phyloP scores from a whole-genome alignment of 2,329 filamentous ascomycete genomes.

The Cladosporium sp. region DNA sequence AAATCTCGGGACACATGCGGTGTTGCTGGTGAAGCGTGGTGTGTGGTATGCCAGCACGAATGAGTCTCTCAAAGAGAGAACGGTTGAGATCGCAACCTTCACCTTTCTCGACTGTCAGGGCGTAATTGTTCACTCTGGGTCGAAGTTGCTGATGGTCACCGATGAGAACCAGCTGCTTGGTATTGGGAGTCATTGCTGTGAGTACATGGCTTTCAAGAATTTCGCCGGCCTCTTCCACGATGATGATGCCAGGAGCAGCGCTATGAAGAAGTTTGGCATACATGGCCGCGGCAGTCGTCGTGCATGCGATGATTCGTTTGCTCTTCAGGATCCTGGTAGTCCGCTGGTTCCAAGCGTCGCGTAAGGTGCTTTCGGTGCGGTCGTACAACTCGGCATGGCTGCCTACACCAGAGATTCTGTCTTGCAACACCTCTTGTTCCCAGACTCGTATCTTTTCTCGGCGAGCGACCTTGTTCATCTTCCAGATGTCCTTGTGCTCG shows the following conservation, averaged over 20 bases:
- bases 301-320: constrained; percentile 56
- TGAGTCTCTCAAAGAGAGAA: constrained; percentile 62
- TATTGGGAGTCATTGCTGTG: constrained; percentile 57
- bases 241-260: constrained; percentile 40
- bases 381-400: constrained; percentile 46
- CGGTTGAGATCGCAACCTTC: constrained; percentile 59
- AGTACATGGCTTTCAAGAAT: constrained; percentile 65
- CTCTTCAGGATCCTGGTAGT: constrained; percentile 30
- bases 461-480: constrained; percentile 31
- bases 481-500: neutral
- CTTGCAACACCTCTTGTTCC: constrained; percentile 43
- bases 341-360: constrained; percentile 31
- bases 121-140: constrained; percentile 58
- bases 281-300: constrained; percentile 59
- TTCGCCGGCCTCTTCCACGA: constrained; percentile 65
- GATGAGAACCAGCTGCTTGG: constrained; percentile 64
- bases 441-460: constrained; percentile 32
- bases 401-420: constrained; percentile 49
- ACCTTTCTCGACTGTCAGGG: constrained; percentile 53
- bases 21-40: constrained; percentile 57
- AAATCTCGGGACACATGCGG: constrained; percentile 65
- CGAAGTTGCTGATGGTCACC: constrained; percentile 65
- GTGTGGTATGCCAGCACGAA: constrained; percentile 30
- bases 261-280: constrained; percentile 56
- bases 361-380: constrained; percentile 42